These are phyloP conservation scores for Cytospora chrysosperma DNA, from an alignment of 2,329 filamentous ascomycete species.

Conservation along the genomic window DNA sequence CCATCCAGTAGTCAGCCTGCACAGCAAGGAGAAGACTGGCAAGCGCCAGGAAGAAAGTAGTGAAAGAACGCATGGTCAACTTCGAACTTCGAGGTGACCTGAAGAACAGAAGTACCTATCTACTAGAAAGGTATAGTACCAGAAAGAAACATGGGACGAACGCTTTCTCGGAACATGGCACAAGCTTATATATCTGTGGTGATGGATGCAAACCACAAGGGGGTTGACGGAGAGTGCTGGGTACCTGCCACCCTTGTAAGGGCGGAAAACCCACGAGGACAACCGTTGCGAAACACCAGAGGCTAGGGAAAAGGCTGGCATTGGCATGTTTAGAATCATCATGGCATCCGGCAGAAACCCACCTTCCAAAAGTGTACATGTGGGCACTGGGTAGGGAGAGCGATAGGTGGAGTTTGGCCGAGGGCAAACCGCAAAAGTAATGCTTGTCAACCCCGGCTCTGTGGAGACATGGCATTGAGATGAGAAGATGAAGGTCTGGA, in stretches of 20 bases:
- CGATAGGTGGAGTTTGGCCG: slow-evolving; percentile 10
- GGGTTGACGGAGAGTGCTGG: not conserved
- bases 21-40: slow-evolving; percentile 31
- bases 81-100: not conserved
- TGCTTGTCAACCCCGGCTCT: slow-evolving; percentile 4
- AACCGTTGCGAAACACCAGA: slow-evolving; percentile 10
- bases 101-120: not conserved
- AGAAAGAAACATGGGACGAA: slow-evolving; percentile 15
- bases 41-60: slow-evolving; percentile 31
- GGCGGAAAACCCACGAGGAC: not conserved
- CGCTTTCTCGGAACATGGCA: slow-evolving; percentile 6
- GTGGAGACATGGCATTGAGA: slow-evolving; percentile 2
- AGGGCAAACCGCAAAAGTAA: slow-evolving; percentile 6
- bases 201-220: not conserved
- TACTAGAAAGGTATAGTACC: not conserved
- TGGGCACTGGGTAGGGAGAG: slow-evolving; percentile 1
- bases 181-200: slow-evolving; percentile 18
- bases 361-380: slow-evolving; percentile 14
- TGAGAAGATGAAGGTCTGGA: not conserved
- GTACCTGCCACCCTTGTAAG: slow-evolving; percentile 14
- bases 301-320: slow-evolving; percentile 15
- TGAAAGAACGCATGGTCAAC: slow-evolving; percentile 31
- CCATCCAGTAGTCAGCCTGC: slow-evolving; percentile 34
- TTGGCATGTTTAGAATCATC: slow-evolving; percentile 15
- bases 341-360: slow-evolving; percentile 15